Evolutionary conservation across 148 eudicot genomes (phyloP), one percentile per base, ranked within the genome.

Genomic region (Fagopyrum homotropicum): DNA sequence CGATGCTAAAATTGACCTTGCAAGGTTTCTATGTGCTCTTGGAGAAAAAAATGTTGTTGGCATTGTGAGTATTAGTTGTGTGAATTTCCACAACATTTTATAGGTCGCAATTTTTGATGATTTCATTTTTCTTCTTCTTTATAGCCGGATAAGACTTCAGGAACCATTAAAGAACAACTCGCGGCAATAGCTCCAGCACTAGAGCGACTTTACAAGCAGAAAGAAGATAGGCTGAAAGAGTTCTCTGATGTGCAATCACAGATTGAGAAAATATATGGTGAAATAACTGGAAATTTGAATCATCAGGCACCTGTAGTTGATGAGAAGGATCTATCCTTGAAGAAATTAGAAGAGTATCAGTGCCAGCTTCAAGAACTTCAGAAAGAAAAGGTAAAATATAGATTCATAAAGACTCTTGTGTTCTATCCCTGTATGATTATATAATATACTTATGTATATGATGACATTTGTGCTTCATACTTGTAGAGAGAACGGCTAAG

Each of bases 141-240:
- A 76, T 83, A 94, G 98, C 93, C 93, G 77, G 98, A 91, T 52
- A 91, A 89, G 83, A 86, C 87, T 77, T 82, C 90, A 3, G 98
- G 98, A 70, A 94, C 98, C 4, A 94, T 94, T 69, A 94, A 91
- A 82, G 93, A 94, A 75, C 96, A 94, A 78, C 92, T 94, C 79
- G 90, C 87, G 44, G 91, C 97, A 30, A 81, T 94, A 76, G 95
- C 96, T 46, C 98, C 97, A 15, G 85, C 84, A 19, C 75, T 94
- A 81, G 96, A 94, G 80, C 85, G 84, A 75, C 85, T 94, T 55
- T 88, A 89, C 83, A 82, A 82, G 56, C 96, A 86, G 78, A 94
- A 94, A 78, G 93, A 94, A 75, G 92, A 87, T 45, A 91, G 96
- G 77, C 80, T 91, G 73, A 86, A 82, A 60, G 91, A 88, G 47